Evolutionary conservation across 2,329 filamentous ascomycete species (phyloP).

Genomic region (Pestalotiopsis sp.): DNA sequence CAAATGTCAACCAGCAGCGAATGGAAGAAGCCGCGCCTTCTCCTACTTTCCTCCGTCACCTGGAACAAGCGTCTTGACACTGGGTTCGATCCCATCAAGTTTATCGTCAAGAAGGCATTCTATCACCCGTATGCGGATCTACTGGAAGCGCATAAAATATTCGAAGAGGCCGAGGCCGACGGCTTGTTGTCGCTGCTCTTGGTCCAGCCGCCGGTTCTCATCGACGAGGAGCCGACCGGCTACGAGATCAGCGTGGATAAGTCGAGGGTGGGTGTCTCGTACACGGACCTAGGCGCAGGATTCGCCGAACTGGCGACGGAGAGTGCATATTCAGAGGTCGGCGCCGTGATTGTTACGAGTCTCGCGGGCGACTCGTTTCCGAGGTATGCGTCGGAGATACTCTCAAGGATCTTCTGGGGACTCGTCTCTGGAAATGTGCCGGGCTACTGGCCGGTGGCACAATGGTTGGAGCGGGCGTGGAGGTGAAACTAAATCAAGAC

Average conservation of each 20-base stretch:
- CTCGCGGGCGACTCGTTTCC: neutral
- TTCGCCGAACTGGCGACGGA: neutral
- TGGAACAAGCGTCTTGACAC: neutral
- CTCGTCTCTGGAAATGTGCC: neutral
- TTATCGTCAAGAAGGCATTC: neutral
- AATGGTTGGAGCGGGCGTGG: neutral
- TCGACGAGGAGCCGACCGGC: neutral
- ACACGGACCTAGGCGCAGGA: neutral
- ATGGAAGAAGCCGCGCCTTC: neutral
- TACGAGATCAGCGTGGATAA: neutral
- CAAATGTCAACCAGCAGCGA: neutral
- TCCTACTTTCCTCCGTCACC: neutral
- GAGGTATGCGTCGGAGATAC: neutral
- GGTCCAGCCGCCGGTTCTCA: neutral
- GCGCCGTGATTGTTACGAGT: neutral
- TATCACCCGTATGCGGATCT: neutral
- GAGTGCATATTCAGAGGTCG: neutral
- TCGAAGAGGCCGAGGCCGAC: neutral
- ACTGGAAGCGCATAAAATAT: neutral
- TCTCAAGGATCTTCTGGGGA: neutral
- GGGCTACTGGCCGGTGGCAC: neutral
- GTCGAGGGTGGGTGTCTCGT: neutral
- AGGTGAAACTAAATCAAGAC: neutral
- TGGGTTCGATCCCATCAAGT: neutral
- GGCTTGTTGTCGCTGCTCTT: neutral